Conservation (phyloP, 1,139 yeast species). For the Zygoascus sp. region DNA sequence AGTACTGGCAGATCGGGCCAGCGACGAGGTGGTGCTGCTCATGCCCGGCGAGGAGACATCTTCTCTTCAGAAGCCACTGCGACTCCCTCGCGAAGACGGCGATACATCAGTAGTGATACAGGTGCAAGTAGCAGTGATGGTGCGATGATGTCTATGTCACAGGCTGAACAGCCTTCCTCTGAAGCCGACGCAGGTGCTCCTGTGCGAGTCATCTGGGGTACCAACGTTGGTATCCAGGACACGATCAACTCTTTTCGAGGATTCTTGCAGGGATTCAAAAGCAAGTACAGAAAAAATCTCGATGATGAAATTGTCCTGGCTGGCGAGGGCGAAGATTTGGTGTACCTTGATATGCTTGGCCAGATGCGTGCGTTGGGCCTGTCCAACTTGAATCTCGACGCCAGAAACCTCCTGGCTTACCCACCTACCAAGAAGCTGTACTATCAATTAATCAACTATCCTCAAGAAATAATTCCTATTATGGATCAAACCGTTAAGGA, state of each 20-base stretch:
- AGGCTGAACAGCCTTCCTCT: slow-evolving; percentile 20
- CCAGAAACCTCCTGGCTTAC: slow-evolving; percentile 70
- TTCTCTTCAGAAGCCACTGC: slow-evolving; percentile 53
- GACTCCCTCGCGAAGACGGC: slow-evolving; percentile 44
- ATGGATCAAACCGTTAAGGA: slow-evolving; percentile 97
- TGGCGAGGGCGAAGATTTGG: slow-evolving; percentile 66
- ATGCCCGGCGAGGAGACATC: slow-evolving; percentile 49
- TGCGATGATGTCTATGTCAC: slow-evolving; percentile 15
- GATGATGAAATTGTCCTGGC: slow-evolving; percentile 47
- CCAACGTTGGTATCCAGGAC: slow-evolving; percentile 89
- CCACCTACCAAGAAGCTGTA: slow-evolving; percentile 74
- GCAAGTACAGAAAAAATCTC: slow-evolving; percentile 61
- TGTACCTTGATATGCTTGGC: slow-evolving; percentile 68
- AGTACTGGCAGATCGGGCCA: slow-evolving; percentile 11
- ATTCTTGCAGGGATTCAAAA: slow-evolving; percentile 77
- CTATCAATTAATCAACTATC: slow-evolving; percentile 82
- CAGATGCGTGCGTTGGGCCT: slow-evolving; percentile 75
- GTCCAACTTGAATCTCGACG: slow-evolving; percentile 80
- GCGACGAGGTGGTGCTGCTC: slow-evolving; percentile 19
- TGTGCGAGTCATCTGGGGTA: slow-evolving; percentile 95
- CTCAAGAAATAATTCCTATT: slow-evolving; percentile 94
- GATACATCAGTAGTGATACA: slow-evolving; percentile 24
- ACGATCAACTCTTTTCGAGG: slow-evolving; percentile 74
- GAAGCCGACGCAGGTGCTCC: slow-evolving; percentile 55
- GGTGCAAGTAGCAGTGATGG: slow-evolving; percentile 11